A percentile compares a stretch with the other conserved stretches of the same genome.
phyloP scores from a whole-genome alignment of 441 rosid genomes.

The Oxalis stricta region DNA sequence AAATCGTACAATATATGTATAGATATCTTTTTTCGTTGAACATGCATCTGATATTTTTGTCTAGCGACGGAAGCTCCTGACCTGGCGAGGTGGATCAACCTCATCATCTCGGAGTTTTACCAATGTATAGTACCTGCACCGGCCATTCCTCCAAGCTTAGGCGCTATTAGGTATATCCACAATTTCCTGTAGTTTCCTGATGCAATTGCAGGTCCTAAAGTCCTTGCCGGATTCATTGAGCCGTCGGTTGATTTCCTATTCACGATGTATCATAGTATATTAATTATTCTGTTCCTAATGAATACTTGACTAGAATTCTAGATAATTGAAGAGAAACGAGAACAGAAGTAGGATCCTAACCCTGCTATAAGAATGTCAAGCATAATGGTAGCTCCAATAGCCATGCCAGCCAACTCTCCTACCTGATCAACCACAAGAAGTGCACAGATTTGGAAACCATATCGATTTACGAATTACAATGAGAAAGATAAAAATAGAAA shows the following conservation, averaged over 20 bases:
- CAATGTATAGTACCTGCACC: slow-evolving; percentile 69
- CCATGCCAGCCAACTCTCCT: slow-evolving; percentile 95
- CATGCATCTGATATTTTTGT: too few relatives aligned
- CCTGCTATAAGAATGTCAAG: slow-evolving; percentile 91
- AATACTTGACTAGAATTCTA: neutral
- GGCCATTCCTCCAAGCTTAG: slow-evolving; percentile 67
- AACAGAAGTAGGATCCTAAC: slow-evolving; percentile 18
- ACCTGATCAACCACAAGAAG: too few relatives aligned
- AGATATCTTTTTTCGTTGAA: too few relatives aligned
- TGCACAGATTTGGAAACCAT: too few relatives aligned
- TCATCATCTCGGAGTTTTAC: slow-evolving; percentile 66
- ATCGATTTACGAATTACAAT: too few relatives aligned
- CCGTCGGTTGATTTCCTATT: slow-evolving; percentile 74
- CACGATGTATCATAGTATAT: neutral
- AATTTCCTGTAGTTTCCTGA: slow-evolving; percentile 63
- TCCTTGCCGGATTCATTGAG: slow-evolving; percentile 93
- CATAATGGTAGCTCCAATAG: slow-evolving; percentile 93
- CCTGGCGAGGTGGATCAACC: slow-evolving; percentile 48
- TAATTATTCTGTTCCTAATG: too few relatives aligned
- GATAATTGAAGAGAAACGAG: neutral
- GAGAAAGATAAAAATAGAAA: neutral
- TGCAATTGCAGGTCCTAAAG: slow-evolving; percentile 89
- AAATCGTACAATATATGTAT: too few relatives aligned
- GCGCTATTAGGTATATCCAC: slow-evolving; percentile 85
- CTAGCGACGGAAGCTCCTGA: slow-evolving; percentile 86